Evolutionary conservation across 148 eudicot species (phyloP), one percentile per base, ranked within the genome.

Genomic region (Nepenthes gracilis): DNA sequence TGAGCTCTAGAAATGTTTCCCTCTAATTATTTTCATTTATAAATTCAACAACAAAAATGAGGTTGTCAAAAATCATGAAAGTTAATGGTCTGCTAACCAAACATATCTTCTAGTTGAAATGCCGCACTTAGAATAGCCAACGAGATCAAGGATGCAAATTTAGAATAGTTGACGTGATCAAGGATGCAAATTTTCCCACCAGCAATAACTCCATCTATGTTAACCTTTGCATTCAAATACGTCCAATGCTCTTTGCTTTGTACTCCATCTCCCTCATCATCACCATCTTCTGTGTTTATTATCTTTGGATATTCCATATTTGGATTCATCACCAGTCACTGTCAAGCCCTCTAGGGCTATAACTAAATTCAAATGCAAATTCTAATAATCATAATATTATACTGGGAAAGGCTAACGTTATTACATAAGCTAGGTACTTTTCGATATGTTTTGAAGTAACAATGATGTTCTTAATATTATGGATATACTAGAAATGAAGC

Each of bases 121-220:
- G 23, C 23, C 23, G 85, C 88, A 52, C 59, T 64, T 23, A 23
- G 23, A 23, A 23, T 23, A 23, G 0, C 23, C 23, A 23, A 23
- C 23, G 23, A 23, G 23, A 23, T 23, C 23, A 23, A 23, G 23
- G 23, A 23, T 23, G 23, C 23, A 23, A 23, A 23, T 23, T 23
- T 23, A 1, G 73, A 73, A 67, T 85, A 88, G 38, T 71, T 75
- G 60, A 71, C 59, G 64, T 74, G 80, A 60, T 83, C 75, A 47
- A 61, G 67, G 11, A 86, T 66, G 68, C 89, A 77, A 15, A 85
- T 75, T 73, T 88, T 88, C 60, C 96, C 55, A 11, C 96, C 96
- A 33, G 85, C 85, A 47, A 81, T 38, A 13, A 81, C 78, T 10
- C 96, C 89, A 57, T 88, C 96, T 93, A 88, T 83, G 74, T 85